These are phyloP conservation scores for Termitomyces titanicus DNA, from an alignment of 768 basidiomycete species.

Conservation along the genomic window DNA sequence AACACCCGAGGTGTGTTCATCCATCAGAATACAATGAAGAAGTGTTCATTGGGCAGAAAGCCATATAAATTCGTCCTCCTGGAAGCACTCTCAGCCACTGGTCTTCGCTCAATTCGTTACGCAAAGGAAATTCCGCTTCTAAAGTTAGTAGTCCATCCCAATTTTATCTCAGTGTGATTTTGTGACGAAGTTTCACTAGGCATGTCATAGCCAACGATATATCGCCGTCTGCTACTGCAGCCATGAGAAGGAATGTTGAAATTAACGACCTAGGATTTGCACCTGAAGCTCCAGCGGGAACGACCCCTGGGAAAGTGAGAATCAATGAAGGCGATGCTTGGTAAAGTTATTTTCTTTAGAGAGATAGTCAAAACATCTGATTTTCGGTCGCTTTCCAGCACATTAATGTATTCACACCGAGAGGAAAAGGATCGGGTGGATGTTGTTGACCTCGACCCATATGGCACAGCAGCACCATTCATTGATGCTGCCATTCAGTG, in stretches of 20 bases:
- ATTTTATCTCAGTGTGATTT: not conserved
- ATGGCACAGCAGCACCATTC: slow-evolving; percentile 96
- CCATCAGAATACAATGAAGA: not conserved
- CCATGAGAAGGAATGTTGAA: slow-evolving; percentile 83
- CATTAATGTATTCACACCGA: slow-evolving; percentile 89
- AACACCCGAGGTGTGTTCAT: slow-evolving; percentile 15
- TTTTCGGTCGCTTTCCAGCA: slow-evolving; percentile 37
- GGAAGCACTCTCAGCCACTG: slow-evolving; percentile 95
- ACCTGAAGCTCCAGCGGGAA: slow-evolving; percentile 11
- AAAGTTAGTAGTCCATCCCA: slow-evolving; percentile 48
- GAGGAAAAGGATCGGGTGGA: slow-evolving; percentile 74
- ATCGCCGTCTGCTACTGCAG: slow-evolving; percentile 74
- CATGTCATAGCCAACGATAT: slow-evolving; percentile 94
- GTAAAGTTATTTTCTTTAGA: slow-evolving; percentile 38
- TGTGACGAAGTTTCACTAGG: slow-evolving; percentile 36
- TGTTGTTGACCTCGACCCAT: slow-evolving; percentile 96
- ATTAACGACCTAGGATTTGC: slow-evolving; percentile 64
- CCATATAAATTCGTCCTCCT: slow-evolving; percentile 74
- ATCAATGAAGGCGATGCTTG: slow-evolving; percentile 95
- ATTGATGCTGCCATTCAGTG: slow-evolving; percentile 92
- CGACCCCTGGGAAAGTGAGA: slow-evolving; percentile 50
- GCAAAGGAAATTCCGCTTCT: slow-evolving; percentile 94
- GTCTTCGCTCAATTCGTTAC: slow-evolving; percentile 93
- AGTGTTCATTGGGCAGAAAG: slow-evolving; percentile 3
- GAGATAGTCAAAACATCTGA: not conserved